phyloP scores from a whole-genome alignment of 2,329 filamentous ascomycete genomes.

The Exophiala phaeomuriformis region DNA sequence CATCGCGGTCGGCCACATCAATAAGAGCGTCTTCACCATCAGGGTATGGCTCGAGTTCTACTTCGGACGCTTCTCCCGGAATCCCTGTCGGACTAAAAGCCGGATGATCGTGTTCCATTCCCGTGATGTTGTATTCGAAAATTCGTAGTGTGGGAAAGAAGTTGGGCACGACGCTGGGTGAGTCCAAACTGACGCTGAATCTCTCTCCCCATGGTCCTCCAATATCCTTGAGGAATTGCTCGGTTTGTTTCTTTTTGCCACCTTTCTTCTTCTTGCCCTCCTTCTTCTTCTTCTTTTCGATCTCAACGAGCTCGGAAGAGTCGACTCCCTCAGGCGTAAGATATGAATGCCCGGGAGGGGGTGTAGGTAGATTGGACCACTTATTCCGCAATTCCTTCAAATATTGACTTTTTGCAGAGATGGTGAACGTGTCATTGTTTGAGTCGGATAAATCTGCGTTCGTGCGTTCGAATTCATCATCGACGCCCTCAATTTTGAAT shows the following conservation, averaged over 20 bases:
- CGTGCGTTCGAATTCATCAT: constrained; percentile 38
- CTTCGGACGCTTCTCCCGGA: constrained; percentile 3
- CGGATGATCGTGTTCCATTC: constrained; percentile 51
- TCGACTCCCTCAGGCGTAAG: constrained; percentile 8
- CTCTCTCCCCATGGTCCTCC: constrained; percentile 78
- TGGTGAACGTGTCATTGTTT: constrained; percentile 48
- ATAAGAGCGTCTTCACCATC: neutral
- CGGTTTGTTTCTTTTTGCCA: constrained; percentile 40
- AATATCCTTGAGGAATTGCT: constrained; percentile 57
- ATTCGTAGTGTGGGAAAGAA: constrained; percentile 85
- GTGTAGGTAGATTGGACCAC: constrained; percentile 70
- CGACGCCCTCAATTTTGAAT: constrained; percentile 31
- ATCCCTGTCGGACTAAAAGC: constrained; percentile 16
- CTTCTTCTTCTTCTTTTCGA: constrained; percentile 14
- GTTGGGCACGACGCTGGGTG: constrained; percentile 84
- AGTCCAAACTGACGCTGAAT: constrained; percentile 72
- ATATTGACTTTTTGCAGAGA: constrained; percentile 68
- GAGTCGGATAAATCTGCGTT: neutral
- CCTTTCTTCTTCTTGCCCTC: constrained; percentile 43
- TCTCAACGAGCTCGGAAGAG: neutral
- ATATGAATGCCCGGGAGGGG: constrained; percentile 31
- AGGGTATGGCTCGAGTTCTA: neutral
- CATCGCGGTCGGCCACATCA: constrained; percentile 5
- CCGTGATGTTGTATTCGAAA: constrained; percentile 86
- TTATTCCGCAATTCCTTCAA: constrained; percentile 65